Evolutionary conservation across 495 filamentous ascomycete species (phyloP).

Genomic region (Trypethelium eluteriae): DNA sequence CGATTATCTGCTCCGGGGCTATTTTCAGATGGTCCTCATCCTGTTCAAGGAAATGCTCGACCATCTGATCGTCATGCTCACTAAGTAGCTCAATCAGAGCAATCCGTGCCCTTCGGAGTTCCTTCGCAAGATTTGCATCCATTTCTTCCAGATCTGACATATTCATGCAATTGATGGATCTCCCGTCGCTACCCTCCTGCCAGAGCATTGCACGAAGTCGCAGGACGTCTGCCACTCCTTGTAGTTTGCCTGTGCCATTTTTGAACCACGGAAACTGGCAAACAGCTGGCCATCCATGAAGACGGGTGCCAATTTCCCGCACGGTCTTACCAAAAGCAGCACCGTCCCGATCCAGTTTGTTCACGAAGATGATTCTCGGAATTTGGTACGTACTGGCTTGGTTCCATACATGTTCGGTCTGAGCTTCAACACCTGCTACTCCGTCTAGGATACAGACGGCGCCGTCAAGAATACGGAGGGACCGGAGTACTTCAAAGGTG

Average conservation of each 20-base stretch:
- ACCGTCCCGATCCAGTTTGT: slow-evolving; percentile 93
- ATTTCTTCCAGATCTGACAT: slow-evolving; percentile 46
- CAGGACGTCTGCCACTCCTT: slow-evolving; percentile 78
- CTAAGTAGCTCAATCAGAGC: slow-evolving; percentile 75
- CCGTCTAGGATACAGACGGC: slow-evolving; percentile 94
- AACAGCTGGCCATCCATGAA: slow-evolving; percentile 78
- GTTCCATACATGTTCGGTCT: slow-evolving; percentile 94
- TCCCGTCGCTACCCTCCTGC: slow-evolving; percentile 61
- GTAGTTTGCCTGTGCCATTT: slow-evolving; percentile 60
- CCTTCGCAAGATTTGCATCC: slow-evolving; percentile 50
- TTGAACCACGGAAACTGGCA: slow-evolving; percentile 94
- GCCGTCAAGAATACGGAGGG: slow-evolving; percentile 85
- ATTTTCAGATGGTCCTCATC: slow-evolving; percentile 66
- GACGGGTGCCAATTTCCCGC: slow-evolving; percentile 69
- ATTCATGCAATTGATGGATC: slow-evolving; percentile 45
- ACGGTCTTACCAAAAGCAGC: slow-evolving; percentile 83
- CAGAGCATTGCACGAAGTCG: slow-evolving; percentile 46
- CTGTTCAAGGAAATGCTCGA: slow-evolving; percentile 72
- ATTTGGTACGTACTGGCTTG: slow-evolving; percentile 81
- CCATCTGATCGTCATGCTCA: slow-evolving; percentile 76
- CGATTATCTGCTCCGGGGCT: slow-evolving; percentile 54
- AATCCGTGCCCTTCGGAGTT: slow-evolving; percentile 67
- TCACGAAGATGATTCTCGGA: slow-evolving; percentile 80
- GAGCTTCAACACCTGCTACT: slow-evolving; percentile 94
- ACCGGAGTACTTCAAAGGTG: slow-evolving; percentile 93